phyloP scores from a whole-genome alignment of 2,329 filamentous ascomycete species.

The Iodosphaeria phyllophila region DNA sequence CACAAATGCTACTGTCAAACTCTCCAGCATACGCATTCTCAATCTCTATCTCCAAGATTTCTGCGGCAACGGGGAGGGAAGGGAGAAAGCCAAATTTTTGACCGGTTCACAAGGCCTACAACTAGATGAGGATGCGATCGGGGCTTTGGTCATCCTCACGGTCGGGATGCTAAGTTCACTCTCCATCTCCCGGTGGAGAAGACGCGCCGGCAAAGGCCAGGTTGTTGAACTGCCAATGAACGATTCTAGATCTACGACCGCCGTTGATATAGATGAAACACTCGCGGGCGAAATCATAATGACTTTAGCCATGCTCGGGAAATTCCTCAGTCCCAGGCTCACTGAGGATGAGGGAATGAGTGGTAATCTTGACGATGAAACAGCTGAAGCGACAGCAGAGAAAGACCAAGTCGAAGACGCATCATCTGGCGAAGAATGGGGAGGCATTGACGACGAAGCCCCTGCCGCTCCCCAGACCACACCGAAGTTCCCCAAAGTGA shows the following conservation, averaged over 20 bases:
- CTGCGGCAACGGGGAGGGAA: slow-evolving; percentile 39
- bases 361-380: slow-evolving; percentile 21
- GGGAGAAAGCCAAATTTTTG: slow-evolving; percentile 38
- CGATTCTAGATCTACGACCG: too few relatives aligned
- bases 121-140: slow-evolving; percentile 45
- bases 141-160: slow-evolving; percentile 26
- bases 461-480: slow-evolving; percentile 6
- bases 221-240: too few relatives aligned
- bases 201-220: slow-evolving; percentile 8
- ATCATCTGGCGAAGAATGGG: slow-evolving; percentile 18
- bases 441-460: slow-evolving; percentile 13
- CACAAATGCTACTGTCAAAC: slow-evolving; percentile 55
- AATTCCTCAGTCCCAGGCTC: slow-evolving; percentile 40
- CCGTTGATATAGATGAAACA: slow-evolving; percentile 38
- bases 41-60: slow-evolving; percentile 68
- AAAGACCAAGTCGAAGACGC: slow-evolving; percentile 26
- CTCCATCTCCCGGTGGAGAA: slow-evolving; percentile 15
- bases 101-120: slow-evolving; percentile 51
- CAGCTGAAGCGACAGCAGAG: slow-evolving; percentile 23
- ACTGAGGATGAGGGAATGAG: too few relatives aligned
- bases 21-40: slow-evolving; percentile 55
- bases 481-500: slow-evolving; percentile 22
- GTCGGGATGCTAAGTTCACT: slow-evolving; percentile 17
- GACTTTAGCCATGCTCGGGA: slow-evolving; percentile 67
- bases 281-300: slow-evolving; percentile 65